phyloP scores from a whole-genome alignment of 192 early-diverging fungal genomes.

The Radiomyces spectabilis region DNA sequence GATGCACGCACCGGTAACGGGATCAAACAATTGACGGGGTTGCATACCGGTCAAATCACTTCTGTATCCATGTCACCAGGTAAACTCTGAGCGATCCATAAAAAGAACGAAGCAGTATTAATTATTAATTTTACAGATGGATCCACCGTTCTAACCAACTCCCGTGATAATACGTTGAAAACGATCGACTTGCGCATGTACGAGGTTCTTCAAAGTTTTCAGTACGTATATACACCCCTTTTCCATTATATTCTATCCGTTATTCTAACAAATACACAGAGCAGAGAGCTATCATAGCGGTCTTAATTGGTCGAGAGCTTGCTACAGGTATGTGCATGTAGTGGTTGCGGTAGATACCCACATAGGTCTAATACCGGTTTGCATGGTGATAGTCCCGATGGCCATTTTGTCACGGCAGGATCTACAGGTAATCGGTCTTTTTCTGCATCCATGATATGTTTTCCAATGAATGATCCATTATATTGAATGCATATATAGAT shows the following conservation, averaged over 20 bases:
- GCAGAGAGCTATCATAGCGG: conserved; percentile 74
- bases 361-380: neutral
- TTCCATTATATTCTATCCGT: neutral
- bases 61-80: conserved; percentile 68
- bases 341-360: neutral
- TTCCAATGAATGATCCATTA: neutral
- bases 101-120: neutral
- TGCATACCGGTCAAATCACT: conserved; percentile 88
- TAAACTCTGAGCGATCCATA: conserved; percentile 27
- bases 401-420: conserved; percentile 74
- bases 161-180: conserved; percentile 86
- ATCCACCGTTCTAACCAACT: conserved; percentile 81
- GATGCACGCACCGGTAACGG: conserved; percentile 75
- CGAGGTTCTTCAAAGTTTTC: conserved; percentile 57
- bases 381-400: conserved; percentile 68
- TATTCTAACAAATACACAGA: conserved; percentile 15
- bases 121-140: conserved; percentile 38
- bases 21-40: conserved; percentile 74
- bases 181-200: conserved; percentile 76
- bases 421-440: conserved; percentile 41
- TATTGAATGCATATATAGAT: conserved; percentile 29
- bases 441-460: no score
- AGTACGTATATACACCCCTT: conserved; percentile 33
- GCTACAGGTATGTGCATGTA: conserved; percentile 46
- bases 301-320: conserved; percentile 85